Percentiles rank a stretch among this genome's conserved stretches.
Evolutionary conservation across 1,139 yeast species (phyloP).

Genomic region (Debaryomycetaceae sp.): DNA sequence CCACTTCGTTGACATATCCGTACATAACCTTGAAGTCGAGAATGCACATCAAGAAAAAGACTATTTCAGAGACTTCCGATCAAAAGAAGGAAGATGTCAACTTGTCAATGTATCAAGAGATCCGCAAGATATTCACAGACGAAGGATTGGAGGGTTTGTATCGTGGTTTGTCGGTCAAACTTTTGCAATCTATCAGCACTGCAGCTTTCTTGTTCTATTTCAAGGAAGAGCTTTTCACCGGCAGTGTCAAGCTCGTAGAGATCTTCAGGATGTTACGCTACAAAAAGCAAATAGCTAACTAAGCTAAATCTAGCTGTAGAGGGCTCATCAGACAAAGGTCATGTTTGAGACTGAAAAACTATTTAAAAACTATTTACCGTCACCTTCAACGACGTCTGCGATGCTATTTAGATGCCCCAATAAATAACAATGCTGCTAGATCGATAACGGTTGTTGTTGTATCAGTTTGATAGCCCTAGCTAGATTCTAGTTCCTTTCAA

Average conservation of each 20-base stretch:
- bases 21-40: constrained; percentile 86
- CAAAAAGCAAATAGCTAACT: constrained; percentile 14
- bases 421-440: no score
- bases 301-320: no score
- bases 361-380: no score
- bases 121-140: constrained; percentile 21
- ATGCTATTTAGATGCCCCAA: no score
- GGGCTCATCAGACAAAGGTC: no score
- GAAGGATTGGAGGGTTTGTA: constrained; percentile 57
- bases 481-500: no score
- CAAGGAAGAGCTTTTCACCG: constrained; percentile 73
- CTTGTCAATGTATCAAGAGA: constrained; percentile 43
- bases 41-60: constrained; percentile 65
- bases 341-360: no score
- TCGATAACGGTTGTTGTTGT: no score
- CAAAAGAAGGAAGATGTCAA: constrained; percentile 14
- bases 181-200: constrained; percentile 78
- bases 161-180: constrained; percentile 76
- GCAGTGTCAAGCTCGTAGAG: constrained; percentile 47
- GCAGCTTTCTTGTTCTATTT: constrained; percentile 90
- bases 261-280: constrained; percentile 29
- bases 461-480: no score
- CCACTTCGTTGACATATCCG: constrained; percentile 86
- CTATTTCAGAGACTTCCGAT: constrained; percentile 20
- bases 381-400: no score